Evolutionary conservation across 495 filamentous ascomycete genomes (phyloP), one percentile per base, ranked within the genome.

Genomic region (Trichodelitschia bisporula): DNA sequence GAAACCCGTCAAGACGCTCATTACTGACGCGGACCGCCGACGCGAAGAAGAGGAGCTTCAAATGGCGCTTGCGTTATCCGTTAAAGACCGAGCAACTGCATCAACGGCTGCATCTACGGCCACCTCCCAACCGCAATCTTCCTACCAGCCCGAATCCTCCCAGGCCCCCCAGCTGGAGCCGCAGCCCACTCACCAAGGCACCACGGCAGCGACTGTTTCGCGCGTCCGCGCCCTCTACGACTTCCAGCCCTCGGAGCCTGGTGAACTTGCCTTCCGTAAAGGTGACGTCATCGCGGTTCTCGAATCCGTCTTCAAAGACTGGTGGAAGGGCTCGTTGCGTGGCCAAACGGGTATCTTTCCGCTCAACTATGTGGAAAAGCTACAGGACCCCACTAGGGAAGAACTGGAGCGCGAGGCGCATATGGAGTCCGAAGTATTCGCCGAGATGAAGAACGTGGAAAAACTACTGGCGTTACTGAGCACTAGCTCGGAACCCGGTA

Each of bases 21-120:
- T 97, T 31, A 92, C 84, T 23, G 74, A 84, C 18, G 28, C 72
- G 25, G 86, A 97, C 53, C 67, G 89, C 30, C 74, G 79, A 51
- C 93, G 90, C 50, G 86, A 97, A 43, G 86, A 97, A 37, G 89
- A 95, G 30, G 86, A 97, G 51, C 54, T 97, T 13, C 89, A 95
- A 48, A 91, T 92, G 74, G 86, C 86, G 6, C 58, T 97, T 11
- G 80, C 72, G 29, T 61, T 95, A 31, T 90, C 78, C 14, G 67
- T 97, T 35, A 79, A 86, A 49, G 89, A 97, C 29, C 80, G 67
- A 35, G 15, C 29, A 4, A 18, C 29, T 9, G 29, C 15, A 8
- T 17, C 9, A 19, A 6, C 15, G 9, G 18, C 29, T 10, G 5
- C 15, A 8, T 17, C 9, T 8, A 6, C 14, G 8, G 27, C 6